Evolutionary conservation across 352 stramenopile genomes (phyloP).

Genomic region (Pythium sp.): DNA sequence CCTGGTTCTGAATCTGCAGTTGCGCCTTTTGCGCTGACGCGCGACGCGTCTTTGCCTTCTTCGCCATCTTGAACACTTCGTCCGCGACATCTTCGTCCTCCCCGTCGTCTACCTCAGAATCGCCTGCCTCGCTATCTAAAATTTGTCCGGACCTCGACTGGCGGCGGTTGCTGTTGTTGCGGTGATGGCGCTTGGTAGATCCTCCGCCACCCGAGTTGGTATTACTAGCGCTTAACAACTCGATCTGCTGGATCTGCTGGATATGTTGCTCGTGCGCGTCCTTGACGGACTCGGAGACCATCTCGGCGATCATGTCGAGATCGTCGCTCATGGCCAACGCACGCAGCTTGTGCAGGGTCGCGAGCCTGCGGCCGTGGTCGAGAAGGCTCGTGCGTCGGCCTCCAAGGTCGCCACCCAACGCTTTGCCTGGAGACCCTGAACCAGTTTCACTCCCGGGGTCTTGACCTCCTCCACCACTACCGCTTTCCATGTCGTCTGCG

Average conservation of each 20-base stretch:
- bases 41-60: conserved; percentile 41
- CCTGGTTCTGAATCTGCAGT: conserved; percentile 12
- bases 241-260: conserved; percentile 17
- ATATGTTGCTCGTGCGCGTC: conserved; percentile 28
- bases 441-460: background rate
- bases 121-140: conserved; percentile 3
- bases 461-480: conserved; percentile 16
- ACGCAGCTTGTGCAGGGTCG: conserved; percentile 22
- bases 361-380: conserved; percentile 16
- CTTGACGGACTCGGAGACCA: conserved; percentile 24
- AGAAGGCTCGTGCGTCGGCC: conserved; percentile 9
- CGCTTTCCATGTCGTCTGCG: conserved; percentile 47
- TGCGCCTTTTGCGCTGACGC: conserved; percentile 26
- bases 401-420: background rate
- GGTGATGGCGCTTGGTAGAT: background rate
- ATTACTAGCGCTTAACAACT: conserved; percentile 8
- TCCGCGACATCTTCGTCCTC: conserved; percentile 20
- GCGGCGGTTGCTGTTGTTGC: background rate
- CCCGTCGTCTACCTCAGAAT: conserved; percentile 18
- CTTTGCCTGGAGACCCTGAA: background rate
- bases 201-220: background rate
- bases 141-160: background rate
- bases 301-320: conserved; percentile 19
- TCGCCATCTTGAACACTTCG: conserved; percentile 38
- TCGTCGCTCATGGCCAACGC: conserved; percentile 16